Evolutionary conservation across 2,329 filamentous ascomycete species (phyloP).

Genomic region (Neonectria punicea): DNA sequence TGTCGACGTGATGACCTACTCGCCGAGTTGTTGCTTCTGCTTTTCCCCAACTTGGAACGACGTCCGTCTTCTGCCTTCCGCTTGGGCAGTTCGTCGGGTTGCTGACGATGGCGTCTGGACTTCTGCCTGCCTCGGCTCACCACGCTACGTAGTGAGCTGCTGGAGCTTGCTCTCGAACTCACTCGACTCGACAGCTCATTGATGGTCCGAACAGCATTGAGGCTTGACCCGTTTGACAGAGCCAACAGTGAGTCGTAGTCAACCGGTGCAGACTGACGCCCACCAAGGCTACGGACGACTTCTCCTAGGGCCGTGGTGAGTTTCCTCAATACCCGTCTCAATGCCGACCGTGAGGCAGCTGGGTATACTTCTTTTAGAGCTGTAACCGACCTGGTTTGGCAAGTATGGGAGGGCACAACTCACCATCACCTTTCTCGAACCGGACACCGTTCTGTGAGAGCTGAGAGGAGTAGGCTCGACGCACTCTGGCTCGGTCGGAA

Average conservation of each 20-base stretch:
- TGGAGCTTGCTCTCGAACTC: constrained; percentile 29
- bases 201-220: constrained; percentile 61
- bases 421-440: constrained; percentile 61
- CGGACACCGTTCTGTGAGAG: constrained; percentile 53
- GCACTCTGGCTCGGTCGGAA: constrained; percentile 54
- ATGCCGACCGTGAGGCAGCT: constrained; percentile 53
- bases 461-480: constrained; percentile 54
- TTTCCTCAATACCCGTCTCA: constrained; percentile 55
- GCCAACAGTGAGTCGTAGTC: constrained; percentile 60
- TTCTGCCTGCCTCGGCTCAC: constrained; percentile 34
- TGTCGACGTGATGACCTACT: constrained; percentile 23
- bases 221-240: constrained; percentile 58
- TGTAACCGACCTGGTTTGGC: constrained; percentile 19
- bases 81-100: constrained; percentile 17
- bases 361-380: constrained; percentile 26
- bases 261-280: constrained; percentile 46
- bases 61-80: constrained; percentile 17
- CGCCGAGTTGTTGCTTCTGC: constrained; percentile 25
- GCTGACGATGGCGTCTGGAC: constrained; percentile 25
- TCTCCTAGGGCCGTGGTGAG: constrained; percentile 55
- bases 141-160: constrained; percentile 27
- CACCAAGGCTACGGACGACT: constrained; percentile 49
- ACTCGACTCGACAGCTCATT: constrained; percentile 56
- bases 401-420: constrained; percentile 37
- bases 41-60: constrained; percentile 11